Percentiles rank a stretch among this genome's conserved stretches.
phyloP scores from a whole-genome alignment of 305 asterid species.

The Withania somnifera region DNA sequence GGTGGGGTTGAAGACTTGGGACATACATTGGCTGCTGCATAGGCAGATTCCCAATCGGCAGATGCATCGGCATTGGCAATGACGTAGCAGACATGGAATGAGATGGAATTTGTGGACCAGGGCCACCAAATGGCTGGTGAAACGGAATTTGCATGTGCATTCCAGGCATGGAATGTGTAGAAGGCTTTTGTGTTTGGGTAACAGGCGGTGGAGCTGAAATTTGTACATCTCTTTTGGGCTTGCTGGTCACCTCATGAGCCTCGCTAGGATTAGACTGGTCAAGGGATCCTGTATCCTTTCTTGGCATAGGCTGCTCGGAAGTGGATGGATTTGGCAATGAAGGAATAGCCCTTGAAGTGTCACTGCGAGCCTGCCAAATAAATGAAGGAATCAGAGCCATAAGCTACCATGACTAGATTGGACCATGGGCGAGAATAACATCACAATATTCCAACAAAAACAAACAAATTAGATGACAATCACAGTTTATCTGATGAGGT shows the following conservation, averaged over 20 bases:
- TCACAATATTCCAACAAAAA: neutral
- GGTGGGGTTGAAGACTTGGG: slow-evolving; percentile 60
- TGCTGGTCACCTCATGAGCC: slow-evolving; percentile 27
- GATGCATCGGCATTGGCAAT: slow-evolving; percentile 28
- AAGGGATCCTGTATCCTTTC: slow-evolving; percentile 33
- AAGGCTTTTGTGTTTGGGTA: slow-evolving; percentile 46
- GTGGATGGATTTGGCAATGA: slow-evolving; percentile 36
- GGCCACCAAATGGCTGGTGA: slow-evolving; percentile 59
- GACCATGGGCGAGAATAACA: neutral
- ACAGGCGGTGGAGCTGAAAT: slow-evolving; percentile 32
- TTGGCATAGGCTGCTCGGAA: slow-evolving; percentile 49
- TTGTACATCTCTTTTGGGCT: slow-evolving; percentile 48
- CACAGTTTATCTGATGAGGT: neutral
- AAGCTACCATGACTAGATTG: neutral
- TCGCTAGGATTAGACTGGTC: slow-evolving; percentile 43
- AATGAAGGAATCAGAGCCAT: neutral
- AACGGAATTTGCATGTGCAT: slow-evolving; percentile 51
- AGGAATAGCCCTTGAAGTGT: slow-evolving; percentile 33
- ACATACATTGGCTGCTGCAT: slow-evolving; percentile 59
- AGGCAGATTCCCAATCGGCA: slow-evolving; percentile 50
- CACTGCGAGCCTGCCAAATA: slow-evolving; percentile 41
- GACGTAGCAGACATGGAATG: slow-evolving; percentile 55
- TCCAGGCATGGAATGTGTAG: slow-evolving; percentile 38
- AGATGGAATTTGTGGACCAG: slow-evolving; percentile 53
- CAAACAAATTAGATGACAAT: neutral